These are phyloP conservation scores for Selaginella tamariscina DNA, from an alignment of 75 land plant genomes.

Conservation along the genomic window DNA sequence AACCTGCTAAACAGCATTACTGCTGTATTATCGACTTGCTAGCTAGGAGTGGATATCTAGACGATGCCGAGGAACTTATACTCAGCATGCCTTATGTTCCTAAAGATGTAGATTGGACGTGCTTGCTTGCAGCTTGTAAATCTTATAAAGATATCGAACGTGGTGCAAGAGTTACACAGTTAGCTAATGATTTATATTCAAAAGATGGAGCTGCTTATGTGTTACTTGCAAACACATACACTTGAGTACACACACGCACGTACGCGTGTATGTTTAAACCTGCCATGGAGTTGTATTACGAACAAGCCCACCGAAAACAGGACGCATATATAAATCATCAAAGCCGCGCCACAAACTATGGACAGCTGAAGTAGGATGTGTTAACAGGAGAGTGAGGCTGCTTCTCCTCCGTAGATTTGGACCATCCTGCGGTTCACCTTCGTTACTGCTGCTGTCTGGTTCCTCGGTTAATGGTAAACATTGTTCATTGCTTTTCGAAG, in stretches of 20 bases:
- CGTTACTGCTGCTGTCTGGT: slow-evolving; percentile 19
- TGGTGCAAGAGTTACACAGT: not conserved
- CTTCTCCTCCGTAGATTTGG: slow-evolving; percentile 25
- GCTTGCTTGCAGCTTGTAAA: not conserved
- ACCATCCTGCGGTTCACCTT: not conserved
- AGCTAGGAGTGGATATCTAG: not conserved
- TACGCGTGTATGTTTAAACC: too few species aligned
- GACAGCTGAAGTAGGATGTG: slow-evolving; percentile 45
- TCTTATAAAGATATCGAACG: not conserved
- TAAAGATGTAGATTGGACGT: not conserved
- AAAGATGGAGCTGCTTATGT: not conserved
- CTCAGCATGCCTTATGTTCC: not conserved
- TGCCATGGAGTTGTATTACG: too few species aligned
- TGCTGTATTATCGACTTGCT: not conserved
- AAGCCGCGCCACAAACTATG: slow-evolving; percentile 59
- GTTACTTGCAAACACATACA: not conserved
- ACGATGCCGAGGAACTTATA: not conserved
- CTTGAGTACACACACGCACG: too few species aligned
- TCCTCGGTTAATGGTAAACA: slow-evolving; percentile 33
- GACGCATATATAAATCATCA: slow-evolving; percentile 65
- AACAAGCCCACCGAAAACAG: slow-evolving; percentile 72
- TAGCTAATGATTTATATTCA: not conserved
- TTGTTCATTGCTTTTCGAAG: slow-evolving; percentile 15
- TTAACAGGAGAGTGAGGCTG: slow-evolving; percentile 41
- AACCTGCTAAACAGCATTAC: not conserved